phyloP scores from a whole-genome alignment of 2,329 filamentous ascomycete species.

The Stylonectria norvegica region DNA sequence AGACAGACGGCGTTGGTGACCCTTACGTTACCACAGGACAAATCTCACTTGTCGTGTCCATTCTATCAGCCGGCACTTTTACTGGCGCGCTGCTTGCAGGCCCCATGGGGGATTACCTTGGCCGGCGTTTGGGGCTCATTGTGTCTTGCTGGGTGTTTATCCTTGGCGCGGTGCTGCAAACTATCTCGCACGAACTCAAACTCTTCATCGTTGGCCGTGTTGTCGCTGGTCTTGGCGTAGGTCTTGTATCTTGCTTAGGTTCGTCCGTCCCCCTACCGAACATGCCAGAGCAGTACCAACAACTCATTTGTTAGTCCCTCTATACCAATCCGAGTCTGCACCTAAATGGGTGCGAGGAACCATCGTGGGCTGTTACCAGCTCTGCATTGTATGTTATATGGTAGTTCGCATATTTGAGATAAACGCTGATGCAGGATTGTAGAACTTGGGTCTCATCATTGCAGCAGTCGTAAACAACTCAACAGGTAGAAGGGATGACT shows the following conservation, averaged over 20 bases:
- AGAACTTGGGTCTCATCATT: neutral
- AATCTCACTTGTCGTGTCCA: neutral
- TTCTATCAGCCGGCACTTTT: neutral
- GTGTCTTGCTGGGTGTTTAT: neutral
- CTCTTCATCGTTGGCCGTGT: neutral
- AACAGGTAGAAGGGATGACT: neutral
- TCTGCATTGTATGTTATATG: neutral
- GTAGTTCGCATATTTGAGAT: neutral
- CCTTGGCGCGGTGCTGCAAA: neutral
- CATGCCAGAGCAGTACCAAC: neutral
- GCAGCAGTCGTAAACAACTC: neutral
- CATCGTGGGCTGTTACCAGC: neutral
- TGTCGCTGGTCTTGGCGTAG: neutral
- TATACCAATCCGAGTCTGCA: neutral
- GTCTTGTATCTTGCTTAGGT: neutral
- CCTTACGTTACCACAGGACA: neutral
- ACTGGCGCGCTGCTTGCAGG: neutral
- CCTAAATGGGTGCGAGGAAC: neutral
- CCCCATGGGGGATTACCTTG: neutral
- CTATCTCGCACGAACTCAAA: neutral
- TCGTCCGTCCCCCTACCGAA: neutral
- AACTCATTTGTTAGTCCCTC: neutral
- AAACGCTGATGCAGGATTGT: neutral
- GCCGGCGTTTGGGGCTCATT: neutral
- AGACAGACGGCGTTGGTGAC: neutral